Conservation (phyloP, 208 protist genomes). For the Acanthamoeba triangularis region DNA sequence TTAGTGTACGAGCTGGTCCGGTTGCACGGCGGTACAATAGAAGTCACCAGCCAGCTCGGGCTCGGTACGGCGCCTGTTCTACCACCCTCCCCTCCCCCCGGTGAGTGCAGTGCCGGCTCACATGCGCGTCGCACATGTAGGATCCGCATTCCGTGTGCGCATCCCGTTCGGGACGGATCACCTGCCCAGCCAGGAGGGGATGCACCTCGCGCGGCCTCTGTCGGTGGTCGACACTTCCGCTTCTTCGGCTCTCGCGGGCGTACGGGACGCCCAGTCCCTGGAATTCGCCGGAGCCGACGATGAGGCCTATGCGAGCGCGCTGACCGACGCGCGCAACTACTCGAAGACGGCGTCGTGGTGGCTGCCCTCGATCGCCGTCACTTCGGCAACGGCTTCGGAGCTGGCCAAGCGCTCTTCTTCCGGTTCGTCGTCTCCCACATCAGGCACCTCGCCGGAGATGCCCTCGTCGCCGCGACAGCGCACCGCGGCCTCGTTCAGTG, state of each 20-base stretch:
- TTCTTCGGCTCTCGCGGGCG: neutral
- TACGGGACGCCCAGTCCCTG: neutral
- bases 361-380: constrained; percentile 23
- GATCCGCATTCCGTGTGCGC: constrained; percentile 20
- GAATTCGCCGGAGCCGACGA: neutral
- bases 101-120: neutral
- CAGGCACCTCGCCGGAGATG: neutral
- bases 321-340: constrained; percentile 14
- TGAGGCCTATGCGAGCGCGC: neutral
- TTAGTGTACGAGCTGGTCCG: constrained; percentile 77
- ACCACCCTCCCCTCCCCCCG: neutral
- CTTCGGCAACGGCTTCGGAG: neutral
- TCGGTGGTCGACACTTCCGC: neutral
- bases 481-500: neutral
- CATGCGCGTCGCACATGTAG: neutral
- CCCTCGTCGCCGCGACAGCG: constrained; percentile 11
- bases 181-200: neutral
- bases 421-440: neutral
- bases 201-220: neutral
- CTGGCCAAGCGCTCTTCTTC: neutral
- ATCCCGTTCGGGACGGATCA: constrained; percentile 53
- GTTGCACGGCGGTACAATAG: constrained; percentile 77
- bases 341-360: constrained; percentile 48
- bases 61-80: neutral
- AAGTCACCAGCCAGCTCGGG: constrained; percentile 46